A percentile compares a stretch with the other conserved stretches of the same genome.
These are phyloP conservation scores for Suillus ampliporus DNA, from an alignment of 768 basidiomycete genomes.

Conservation along the genomic window DNA sequence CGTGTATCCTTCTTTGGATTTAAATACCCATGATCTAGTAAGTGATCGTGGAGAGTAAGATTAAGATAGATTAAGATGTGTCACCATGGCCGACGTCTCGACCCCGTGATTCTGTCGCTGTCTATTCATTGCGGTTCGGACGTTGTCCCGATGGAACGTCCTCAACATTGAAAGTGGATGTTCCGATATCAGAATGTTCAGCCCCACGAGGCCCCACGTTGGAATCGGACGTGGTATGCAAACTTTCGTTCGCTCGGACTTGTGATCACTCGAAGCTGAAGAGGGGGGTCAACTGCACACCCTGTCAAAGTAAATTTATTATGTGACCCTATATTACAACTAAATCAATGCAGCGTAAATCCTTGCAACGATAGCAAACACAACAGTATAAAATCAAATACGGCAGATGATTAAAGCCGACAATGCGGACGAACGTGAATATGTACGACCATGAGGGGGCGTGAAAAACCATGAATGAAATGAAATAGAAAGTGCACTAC, in stretches of 20 bases:
- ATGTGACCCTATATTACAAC: constrained; percentile 13
- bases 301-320: constrained; percentile 4
- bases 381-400: constrained; percentile 14
- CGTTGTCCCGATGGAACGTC: neutral
- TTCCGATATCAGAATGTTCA: constrained; percentile 5
- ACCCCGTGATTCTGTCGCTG: constrained; percentile 13
- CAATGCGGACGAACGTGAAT: constrained; percentile 15
- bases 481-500: constrained; percentile 31
- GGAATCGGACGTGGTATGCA: constrained; percentile 1
- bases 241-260: neutral
- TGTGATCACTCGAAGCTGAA: neutral
- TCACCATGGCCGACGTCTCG: constrained; percentile 9
- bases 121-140: constrained; percentile 6
- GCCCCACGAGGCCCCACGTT: neutral
- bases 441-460: constrained; percentile 7
- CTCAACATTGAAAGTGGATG: neutral
- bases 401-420: constrained; percentile 13
- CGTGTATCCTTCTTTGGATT: constrained; percentile 6
- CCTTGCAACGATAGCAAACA: constrained; percentile 15
- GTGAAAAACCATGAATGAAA: constrained; percentile 4
- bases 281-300: neutral
- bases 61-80: constrained; percentile 11
- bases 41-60: constrained; percentile 15
- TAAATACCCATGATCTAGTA: constrained; percentile 14
- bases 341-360: constrained; percentile 9